Percentiles rank a stretch among this genome's conserved stretches.
These are phyloP conservation scores for Nectriaceae sp. DNA, from an alignment of 2,329 filamentous ascomycete genomes.

Conservation along the genomic window DNA sequence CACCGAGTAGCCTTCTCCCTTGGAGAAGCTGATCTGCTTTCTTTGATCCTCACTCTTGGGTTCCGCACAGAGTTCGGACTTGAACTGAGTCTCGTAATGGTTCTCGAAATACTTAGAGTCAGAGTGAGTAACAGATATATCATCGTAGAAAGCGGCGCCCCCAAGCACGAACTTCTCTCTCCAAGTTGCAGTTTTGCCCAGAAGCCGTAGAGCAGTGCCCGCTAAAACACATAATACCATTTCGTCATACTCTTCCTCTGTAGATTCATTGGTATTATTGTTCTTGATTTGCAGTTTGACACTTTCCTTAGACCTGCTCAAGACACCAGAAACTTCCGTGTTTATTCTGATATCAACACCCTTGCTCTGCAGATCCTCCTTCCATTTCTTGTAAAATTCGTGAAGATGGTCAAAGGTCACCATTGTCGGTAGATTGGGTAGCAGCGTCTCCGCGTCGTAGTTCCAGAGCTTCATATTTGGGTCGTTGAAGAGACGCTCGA, in stretches of 20 bases:
- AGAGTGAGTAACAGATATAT: slow-evolving; percentile 70
- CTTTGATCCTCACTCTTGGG: slow-evolving; percentile 42
- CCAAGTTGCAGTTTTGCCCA: slow-evolving; percentile 58
- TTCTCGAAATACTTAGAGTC: slow-evolving; percentile 66
- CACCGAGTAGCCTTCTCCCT: slow-evolving; percentile 49
- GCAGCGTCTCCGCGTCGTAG: slow-evolving; percentile 55
- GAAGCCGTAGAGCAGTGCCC: slow-evolving; percentile 63
- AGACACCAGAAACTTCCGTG: slow-evolving; percentile 56
- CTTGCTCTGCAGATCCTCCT: slow-evolving; percentile 50
- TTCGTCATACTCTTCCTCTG: slow-evolving; percentile 61
- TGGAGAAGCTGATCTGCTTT: slow-evolving; percentile 43
- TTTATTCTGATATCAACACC: slow-evolving; percentile 58
- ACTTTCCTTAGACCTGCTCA: slow-evolving; percentile 51
- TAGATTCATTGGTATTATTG: slow-evolving; percentile 47
- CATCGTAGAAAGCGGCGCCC: slow-evolving; percentile 69
- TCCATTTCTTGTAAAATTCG: slow-evolving; percentile 63
- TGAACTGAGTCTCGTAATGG: slow-evolving; percentile 67
- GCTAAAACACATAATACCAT: slow-evolving; percentile 66
- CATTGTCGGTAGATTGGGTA: slow-evolving; percentile 65
- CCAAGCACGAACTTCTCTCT: slow-evolving; percentile 68
- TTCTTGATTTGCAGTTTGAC: slow-evolving; percentile 56
- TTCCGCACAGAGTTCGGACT: slow-evolving; percentile 50
- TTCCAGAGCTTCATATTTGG: slow-evolving; percentile 62
- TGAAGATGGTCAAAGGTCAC: slow-evolving; percentile 65
- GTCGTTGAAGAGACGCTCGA: slow-evolving; percentile 61